These are phyloP conservation scores for Peronospora belbahrii DNA, from an alignment of 352 stramenopile species.

Conservation along the genomic window DNA sequence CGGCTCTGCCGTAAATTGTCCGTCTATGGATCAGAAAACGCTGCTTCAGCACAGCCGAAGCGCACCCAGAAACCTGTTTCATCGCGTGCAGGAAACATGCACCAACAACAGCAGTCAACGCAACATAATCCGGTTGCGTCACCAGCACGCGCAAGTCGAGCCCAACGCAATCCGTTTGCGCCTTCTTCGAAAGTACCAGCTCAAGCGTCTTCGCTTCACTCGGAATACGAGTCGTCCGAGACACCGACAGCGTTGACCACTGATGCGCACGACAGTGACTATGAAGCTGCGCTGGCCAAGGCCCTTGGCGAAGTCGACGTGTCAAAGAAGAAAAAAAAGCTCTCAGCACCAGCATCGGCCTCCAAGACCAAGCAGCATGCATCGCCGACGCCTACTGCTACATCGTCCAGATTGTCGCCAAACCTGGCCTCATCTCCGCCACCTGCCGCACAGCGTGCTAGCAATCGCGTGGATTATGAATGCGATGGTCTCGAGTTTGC, in stretches of 20 bases:
- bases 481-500: conserved; percentile 61
- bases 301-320: conserved; percentile 27
- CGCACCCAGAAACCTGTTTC: conserved; percentile 22
- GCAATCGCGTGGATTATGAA: conserved; percentile 44
- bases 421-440: conserved; percentile 10
- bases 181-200: conserved; percentile 18
- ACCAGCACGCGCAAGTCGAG: conserved; percentile 6
- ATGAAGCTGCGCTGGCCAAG: conserved; percentile 25
- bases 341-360: background rate
- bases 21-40: conserved; percentile 34
- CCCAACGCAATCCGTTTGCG: conserved; percentile 34
- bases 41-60: conserved; percentile 5
- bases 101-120: conserved; percentile 21
- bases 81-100: conserved; percentile 8
- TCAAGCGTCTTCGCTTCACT: conserved; percentile 9
- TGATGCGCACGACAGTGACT: conserved; percentile 27
- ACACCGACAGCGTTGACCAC: conserved; percentile 8
- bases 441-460: conserved; percentile 14
- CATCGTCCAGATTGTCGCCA: conserved; percentile 10
- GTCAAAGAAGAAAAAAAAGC: conserved; percentile 16
- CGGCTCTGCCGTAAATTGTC: conserved; percentile 61
- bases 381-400: background rate
- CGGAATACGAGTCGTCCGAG: conserved; percentile 24
- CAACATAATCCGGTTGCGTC: conserved; percentile 26
- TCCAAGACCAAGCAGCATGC: conserved; percentile 2